phyloP scores from a whole-genome alignment of 1,284 basidiomycete species.

The Phellinidium pouzarii region DNA sequence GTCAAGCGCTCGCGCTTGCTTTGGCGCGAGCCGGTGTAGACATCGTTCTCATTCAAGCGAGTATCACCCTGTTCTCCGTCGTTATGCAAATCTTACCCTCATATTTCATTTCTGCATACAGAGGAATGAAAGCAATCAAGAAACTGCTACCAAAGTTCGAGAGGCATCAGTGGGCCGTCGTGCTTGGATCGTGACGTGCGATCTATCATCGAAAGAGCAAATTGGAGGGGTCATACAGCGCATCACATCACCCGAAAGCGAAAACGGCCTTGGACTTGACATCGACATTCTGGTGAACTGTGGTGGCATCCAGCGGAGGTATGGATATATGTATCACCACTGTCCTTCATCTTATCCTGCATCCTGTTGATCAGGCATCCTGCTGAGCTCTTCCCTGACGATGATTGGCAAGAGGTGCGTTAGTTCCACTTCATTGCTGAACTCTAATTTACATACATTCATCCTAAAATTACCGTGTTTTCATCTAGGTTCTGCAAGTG shows the following conservation, averaged over 20 bases:
- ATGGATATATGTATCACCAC: conserved; percentile 57
- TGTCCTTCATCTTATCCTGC: neutral
- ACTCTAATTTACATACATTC: neutral
- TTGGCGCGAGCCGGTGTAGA: conserved; percentile 23
- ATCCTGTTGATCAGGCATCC: conserved; percentile 9
- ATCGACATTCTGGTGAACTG: conserved; percentile 92
- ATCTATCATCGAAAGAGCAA: conserved; percentile 62
- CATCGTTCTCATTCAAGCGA: conserved; percentile 15
- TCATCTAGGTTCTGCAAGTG: conserved; percentile 28
- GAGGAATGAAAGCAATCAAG: conserved; percentile 17
- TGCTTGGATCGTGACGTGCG: conserved; percentile 36
- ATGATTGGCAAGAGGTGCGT: conserved; percentile 23
- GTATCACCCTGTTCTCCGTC: neutral
- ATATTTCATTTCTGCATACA: neutral
- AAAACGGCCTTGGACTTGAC: conserved; percentile 28
- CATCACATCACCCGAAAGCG: conserved; percentile 56
- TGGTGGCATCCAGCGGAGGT: conserved; percentile 88
- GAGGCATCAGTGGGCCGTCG: conserved; percentile 8
- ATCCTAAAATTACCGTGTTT: neutral
- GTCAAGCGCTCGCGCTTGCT: conserved; percentile 15
- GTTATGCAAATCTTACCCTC: neutral
- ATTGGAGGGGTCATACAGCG: conserved; percentile 63
- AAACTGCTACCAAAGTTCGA: conserved; percentile 15
- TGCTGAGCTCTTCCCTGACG: conserved; percentile 57
- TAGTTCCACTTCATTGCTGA: neutral